Percentiles rank a stretch among this genome's conserved stretches.
These are phyloP conservation scores for Ganoderma lingzhi DNA, from an alignment of 1,284 basidiomycete genomes.

Conservation along the genomic window DNA sequence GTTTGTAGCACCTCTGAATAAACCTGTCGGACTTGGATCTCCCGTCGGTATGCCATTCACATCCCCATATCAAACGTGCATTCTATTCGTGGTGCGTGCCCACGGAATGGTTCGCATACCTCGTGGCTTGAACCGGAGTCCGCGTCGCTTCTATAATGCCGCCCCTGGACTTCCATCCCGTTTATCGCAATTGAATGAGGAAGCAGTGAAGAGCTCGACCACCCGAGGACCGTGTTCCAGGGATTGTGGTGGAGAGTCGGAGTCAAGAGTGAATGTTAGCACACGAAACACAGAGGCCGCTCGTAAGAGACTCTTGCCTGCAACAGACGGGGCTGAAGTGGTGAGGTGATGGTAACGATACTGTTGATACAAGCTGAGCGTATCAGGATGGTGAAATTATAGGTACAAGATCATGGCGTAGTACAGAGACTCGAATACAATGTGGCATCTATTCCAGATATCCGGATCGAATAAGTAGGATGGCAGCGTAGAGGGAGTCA, in stretches of 20 bases:
- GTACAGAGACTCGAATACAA: not conserved
- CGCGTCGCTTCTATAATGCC: not conserved
- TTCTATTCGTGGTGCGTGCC: not conserved
- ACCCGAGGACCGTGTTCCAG: too few species aligned
- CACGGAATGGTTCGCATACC: not conserved
- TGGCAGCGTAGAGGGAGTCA: not conserved
- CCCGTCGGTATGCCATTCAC: not conserved
- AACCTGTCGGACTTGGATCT: not conserved
- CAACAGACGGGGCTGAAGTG: not conserved
- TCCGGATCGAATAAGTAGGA: not conserved
- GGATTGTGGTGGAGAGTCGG: too few species aligned
- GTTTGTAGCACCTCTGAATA: not conserved
- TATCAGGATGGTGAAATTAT: not conserved
- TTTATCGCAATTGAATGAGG: not conserved
- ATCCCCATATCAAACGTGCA: not conserved
- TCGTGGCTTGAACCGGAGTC: not conserved
- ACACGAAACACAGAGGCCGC: too few species aligned
- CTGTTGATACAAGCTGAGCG: not conserved
- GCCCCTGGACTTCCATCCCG: not conserved
- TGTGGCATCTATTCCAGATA: slow-evolving; percentile 5
- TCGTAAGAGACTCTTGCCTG: too few species aligned
- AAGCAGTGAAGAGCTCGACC: too few species aligned
- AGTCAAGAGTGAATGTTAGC: too few species aligned
- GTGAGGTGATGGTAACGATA: not conserved
- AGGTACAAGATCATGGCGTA: not conserved